Percentiles rank a stretch among this genome's conserved stretches.
phyloP scores from a whole-genome alignment of 75 land plant species.

The Chamaecyparis obtusa region DNA sequence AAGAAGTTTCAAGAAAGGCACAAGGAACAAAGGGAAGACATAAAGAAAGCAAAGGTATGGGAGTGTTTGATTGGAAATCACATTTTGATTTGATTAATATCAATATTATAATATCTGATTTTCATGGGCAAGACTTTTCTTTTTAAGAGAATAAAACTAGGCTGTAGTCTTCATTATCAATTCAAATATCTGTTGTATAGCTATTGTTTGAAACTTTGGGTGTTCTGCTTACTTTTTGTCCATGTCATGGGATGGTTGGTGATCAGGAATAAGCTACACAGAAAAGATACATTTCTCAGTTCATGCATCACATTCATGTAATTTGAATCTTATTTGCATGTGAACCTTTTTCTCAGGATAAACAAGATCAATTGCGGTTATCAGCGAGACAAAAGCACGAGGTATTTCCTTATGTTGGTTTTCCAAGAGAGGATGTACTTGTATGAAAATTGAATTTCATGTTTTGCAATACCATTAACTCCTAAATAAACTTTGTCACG shows the following conservation, averaged over 20 bases:
- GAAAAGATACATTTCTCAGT: neutral
- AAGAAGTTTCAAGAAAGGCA: constrained; percentile 1
- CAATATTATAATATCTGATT: neutral
- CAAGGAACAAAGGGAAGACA: constrained; percentile 12
- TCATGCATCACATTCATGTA: neutral
- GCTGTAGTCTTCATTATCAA: neutral
- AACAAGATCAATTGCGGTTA: neutral
- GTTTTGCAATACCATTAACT: neutral
- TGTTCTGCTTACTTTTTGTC: neutral
- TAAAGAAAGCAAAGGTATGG: constrained; percentile 5
- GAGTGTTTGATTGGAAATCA: neutral
- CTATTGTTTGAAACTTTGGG: neutral
- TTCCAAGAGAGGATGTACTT: neutral
- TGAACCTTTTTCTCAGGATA: constrained; percentile 10
- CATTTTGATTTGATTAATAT: neutral
- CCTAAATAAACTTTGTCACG: neutral
- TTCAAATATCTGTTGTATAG: neutral
- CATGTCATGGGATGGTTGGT: neutral
- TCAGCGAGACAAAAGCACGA: constrained; percentile 5
- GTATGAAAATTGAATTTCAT: neutral
- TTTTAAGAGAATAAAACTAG: neutral
- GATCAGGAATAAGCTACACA: neutral
- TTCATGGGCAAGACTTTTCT: neutral
- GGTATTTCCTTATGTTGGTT: neutral
- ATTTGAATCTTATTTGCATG: neutral